Conservation (phyloP, 1,284 basidiomycete species). For the Sphaerobolus stellatus region DNA sequence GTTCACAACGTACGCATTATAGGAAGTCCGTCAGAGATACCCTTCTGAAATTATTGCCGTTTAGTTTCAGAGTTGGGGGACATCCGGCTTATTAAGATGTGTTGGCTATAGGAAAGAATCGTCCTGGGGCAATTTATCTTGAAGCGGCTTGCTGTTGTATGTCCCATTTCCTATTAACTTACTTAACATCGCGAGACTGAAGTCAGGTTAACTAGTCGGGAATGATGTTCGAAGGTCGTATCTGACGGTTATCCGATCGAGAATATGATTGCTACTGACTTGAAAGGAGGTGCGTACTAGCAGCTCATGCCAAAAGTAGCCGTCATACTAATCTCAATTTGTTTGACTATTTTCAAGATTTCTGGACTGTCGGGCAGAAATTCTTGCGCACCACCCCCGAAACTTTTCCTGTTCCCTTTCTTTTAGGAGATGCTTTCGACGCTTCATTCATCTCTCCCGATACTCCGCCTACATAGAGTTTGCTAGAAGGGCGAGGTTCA, state of each 20-base stretch:
- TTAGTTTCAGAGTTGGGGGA: slow-evolving; percentile 42
- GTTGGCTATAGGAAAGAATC: slow-evolving; percentile 39
- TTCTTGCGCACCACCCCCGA: slow-evolving; percentile 30
- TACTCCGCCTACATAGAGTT: slow-evolving; percentile 13
- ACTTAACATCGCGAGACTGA: too few species aligned
- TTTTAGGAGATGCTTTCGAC: slow-evolving; percentile 33
- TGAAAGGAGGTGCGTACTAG: slow-evolving; percentile 28
- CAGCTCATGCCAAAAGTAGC: slow-evolving; percentile 14
- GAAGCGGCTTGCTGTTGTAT: slow-evolving; percentile 50
- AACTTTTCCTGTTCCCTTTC: slow-evolving; percentile 34
- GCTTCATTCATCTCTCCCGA: slow-evolving; percentile 23
- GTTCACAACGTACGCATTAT: too few species aligned
- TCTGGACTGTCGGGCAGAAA: slow-evolving; percentile 28
- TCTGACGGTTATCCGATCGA: slow-evolving; percentile 39
- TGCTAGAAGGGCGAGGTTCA: too few species aligned
- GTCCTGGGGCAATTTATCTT: slow-evolving; percentile 46
- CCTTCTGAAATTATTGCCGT: too few species aligned
- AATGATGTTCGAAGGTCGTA: slow-evolving; percentile 41
- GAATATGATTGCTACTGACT: slow-evolving; percentile 35
- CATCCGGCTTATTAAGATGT: slow-evolving; percentile 44
- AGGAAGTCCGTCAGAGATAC: too few species aligned
- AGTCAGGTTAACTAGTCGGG: slow-evolving; percentile 42
- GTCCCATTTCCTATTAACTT: slow-evolving; percentile 16
- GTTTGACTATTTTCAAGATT: slow-evolving; percentile 29
- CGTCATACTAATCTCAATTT: slow-evolving; percentile 10